Base-by-base conservation (phyloP, 2,329 filamentous ascomycete species). In the Aspergillus sp. region DNA sequence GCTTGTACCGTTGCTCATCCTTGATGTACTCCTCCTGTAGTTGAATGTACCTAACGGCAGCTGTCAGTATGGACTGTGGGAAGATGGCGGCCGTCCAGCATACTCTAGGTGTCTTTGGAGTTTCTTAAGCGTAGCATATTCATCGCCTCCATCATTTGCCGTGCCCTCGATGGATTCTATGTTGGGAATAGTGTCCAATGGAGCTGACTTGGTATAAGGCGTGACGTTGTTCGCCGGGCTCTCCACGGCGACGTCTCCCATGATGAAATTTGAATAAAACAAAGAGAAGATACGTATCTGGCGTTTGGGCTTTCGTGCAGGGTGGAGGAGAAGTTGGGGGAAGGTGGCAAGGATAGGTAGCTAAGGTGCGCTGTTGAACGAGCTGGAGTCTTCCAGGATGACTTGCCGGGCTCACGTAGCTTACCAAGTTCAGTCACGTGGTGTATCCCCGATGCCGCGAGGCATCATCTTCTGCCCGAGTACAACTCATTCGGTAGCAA, bases 11-110 rank as follows among this genome's bases (percentile, higher is more conserved):
- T 82, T 99, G 95, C 84, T 99, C 95, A 87, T 99, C 95, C 82
- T 99, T 99, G 87, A 99, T 99, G 80, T 99, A 99, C 77, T 99
- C 95, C 80, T 99, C 95, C 81, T 99, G 95, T 70, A 99, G 85
- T 79, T 97, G 92, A 76, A 98, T 96, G 78, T 96, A 91, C 77
- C 89, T 92, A 69, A 65, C 58, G 64, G 61, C 45, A 49, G 56
- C 54, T 49, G 63, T 71, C 60, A 72, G 64, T 63, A 54, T 52
- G 36, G 36, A 47, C 29, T 49, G 39, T 47, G 53, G 24, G 20
- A 29, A 7, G 22, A 54, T 24, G 31, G 62, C 52, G 20, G 29
- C 14, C 53, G 36, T 42, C 7, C 24, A 54, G 57, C 87, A 69
- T 85, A 98, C 88, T 99, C 95, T 69, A 98, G 82, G 82, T 98